These are phyloP conservation scores for Haberlea rhodopensis DNA, from an alignment of 257 asterid genomes.

Conservation along the genomic window DNA sequence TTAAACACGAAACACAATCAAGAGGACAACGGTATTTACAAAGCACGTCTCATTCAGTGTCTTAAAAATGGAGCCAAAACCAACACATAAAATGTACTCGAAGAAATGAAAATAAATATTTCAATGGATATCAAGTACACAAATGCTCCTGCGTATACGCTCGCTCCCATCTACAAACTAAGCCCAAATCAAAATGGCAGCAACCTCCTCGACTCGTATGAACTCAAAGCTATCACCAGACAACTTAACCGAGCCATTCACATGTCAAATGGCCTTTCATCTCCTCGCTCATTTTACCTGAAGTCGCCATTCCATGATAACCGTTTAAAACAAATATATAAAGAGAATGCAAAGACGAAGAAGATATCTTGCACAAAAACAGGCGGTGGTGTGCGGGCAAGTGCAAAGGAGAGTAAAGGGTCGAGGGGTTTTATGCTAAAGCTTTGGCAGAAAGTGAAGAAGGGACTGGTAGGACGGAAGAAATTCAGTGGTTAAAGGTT, in stretches of 20 bases:
- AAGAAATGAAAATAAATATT: not conserved
- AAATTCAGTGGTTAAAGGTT: conserved; percentile 20
- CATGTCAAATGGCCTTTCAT: conserved; percentile 39
- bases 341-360: conserved; percentile 38
- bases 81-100: not conserved
- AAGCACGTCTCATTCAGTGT: not conserved
- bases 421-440: conserved; percentile 25
- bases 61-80: not conserved
- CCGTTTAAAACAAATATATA: conserved; percentile 34
- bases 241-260: conserved; percentile 57
- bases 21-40: not conserved
- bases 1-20: not conserved
- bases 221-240: conserved; percentile 49
- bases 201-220: conserved; percentile 60
- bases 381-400: not conserved
- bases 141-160: conserved; percentile 21
- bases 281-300: conserved; percentile 36
- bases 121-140: conserved; percentile 32
- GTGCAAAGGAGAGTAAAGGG: conserved; percentile 20
- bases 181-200: conserved; percentile 43
- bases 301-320: conserved; percentile 40
- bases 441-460: conserved; percentile 42
- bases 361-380: conserved; percentile 33
- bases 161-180: conserved; percentile 31
- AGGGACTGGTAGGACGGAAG: conserved; percentile 26